These are phyloP conservation scores for Aleurites moluccanus DNA, from an alignment of 441 rosid species.

Conservation along the genomic window DNA sequence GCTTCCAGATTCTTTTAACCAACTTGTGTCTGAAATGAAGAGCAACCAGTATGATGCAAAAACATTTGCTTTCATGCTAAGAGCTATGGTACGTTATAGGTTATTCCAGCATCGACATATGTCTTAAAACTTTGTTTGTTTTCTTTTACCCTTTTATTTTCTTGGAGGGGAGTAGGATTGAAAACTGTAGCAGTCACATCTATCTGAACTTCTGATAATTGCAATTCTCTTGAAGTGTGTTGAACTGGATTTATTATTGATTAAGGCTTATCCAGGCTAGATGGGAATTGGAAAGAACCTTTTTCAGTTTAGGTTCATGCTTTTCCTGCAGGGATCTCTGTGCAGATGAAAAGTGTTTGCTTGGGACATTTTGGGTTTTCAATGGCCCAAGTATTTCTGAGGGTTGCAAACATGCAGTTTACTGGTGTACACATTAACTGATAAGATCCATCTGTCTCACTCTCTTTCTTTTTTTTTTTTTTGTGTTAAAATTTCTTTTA, in stretches of 20 bases:
- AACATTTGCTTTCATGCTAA: slow-evolving; percentile 73
- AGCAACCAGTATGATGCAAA: slow-evolving; percentile 78
- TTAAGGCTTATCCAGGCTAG: not conserved
- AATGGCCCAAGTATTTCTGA: not conserved
- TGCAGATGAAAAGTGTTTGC: not conserved
- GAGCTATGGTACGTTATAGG: slow-evolving; percentile 75
- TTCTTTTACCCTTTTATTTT: slow-evolving; percentile 6
- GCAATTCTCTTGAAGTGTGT: not conserved
- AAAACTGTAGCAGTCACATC: not conserved
- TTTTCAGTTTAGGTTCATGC: slow-evolving; percentile 9
- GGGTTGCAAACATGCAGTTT: not conserved
- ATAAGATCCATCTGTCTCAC: not conserved
- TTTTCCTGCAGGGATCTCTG: not conserved
- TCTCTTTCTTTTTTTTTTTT: not conserved
- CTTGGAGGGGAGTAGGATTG: slow-evolving; percentile 1
- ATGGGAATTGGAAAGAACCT: slow-evolving; percentile 5
- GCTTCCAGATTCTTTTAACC: slow-evolving; percentile 77
- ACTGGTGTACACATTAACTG: not conserved
- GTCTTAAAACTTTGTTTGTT: not conserved
- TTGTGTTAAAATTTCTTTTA: not conserved
- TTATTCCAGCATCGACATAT: slow-evolving; percentile 1
- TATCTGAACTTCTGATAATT: not conserved
- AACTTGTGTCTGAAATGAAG: slow-evolving; percentile 88
- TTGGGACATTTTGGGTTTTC: not conserved
- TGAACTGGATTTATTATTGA: not conserved